Conservation (phyloP, 2,329 filamentous ascomycete species). For the Bipolaris zeicola region DNA sequence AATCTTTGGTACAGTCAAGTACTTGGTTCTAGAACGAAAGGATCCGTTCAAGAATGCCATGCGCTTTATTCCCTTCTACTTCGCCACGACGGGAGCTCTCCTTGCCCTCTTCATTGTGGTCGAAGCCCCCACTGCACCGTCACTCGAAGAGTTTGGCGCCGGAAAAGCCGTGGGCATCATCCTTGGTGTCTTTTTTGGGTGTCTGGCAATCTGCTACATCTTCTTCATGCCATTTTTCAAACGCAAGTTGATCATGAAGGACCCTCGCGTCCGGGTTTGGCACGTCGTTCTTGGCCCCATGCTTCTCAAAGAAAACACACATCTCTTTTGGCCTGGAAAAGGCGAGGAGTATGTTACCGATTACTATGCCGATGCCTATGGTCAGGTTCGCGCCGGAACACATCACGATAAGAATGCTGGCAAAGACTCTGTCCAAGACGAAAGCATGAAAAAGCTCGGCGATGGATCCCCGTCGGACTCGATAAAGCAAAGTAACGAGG, state of each 20-base stretch:
- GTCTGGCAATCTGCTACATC: conserved; percentile 28
- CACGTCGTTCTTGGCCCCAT: conserved; percentile 46
- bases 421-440: conserved; percentile 11
- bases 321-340: conserved; percentile 50
- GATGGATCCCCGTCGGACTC: conserved; percentile 9
- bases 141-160: conserved; percentile 37
- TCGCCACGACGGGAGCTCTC: conserved; percentile 56
- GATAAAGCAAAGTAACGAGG: background rate
- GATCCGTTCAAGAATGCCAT: conserved; percentile 59
- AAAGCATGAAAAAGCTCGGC: conserved; percentile 9
- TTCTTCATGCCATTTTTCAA: conserved; percentile 40
- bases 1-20: conserved; percentile 58
- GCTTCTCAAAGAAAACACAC: conserved; percentile 47
- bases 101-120: conserved; percentile 65
- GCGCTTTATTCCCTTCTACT: conserved; percentile 56
- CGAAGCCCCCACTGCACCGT: conserved; percentile 47
- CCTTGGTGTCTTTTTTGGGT: conserved; percentile 34
- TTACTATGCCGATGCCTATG: conserved; percentile 48
- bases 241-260: conserved; percentile 34
- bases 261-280: conserved; percentile 33
- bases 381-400: conserved; percentile 27
- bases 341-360: conserved; percentile 46
- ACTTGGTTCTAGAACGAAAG: conserved; percentile 55
- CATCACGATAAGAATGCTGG: conserved; percentile 9
- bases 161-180: conserved; percentile 38